These are phyloP conservation scores for Globisporangium splendens DNA, from an alignment of 352 stramenopile species.

Conservation along the genomic window DNA sequence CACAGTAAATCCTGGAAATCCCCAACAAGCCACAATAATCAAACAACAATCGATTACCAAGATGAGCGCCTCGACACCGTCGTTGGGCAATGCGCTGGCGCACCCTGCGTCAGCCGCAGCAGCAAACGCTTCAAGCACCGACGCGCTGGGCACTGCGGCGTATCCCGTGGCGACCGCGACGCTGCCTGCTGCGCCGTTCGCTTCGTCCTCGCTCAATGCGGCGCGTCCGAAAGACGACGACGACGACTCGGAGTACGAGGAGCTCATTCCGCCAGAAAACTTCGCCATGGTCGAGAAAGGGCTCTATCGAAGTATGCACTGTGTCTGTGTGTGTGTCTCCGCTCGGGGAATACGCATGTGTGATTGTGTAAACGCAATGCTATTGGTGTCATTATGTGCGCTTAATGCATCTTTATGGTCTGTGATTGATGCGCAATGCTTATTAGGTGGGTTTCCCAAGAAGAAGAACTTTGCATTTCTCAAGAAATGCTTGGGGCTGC, in stretches of 20 bases:
- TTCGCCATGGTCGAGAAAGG: slow-evolving; percentile 88
- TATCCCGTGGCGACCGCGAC: no score
- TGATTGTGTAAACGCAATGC: no score
- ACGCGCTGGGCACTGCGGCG: no score
- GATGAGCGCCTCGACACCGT: no score
- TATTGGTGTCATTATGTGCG: not conserved
- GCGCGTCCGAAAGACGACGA: slow-evolving; percentile 42
- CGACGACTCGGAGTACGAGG: slow-evolving; percentile 70
- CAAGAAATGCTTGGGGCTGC: slow-evolving; percentile 66
- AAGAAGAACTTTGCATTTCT: slow-evolving; percentile 89
- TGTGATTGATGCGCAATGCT: not conserved
- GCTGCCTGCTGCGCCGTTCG: not conserved
- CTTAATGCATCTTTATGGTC: not conserved
- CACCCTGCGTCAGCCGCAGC: no score
- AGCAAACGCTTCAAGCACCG: no score
- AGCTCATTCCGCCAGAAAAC: slow-evolving; percentile 85
- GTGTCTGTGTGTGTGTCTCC: no score
- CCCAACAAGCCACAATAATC: no score
- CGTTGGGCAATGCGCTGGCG: no score
- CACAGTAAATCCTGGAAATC: no score
- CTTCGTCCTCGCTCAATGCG: slow-evolving; percentile 3
- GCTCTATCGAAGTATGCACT: slow-evolving; percentile 69
- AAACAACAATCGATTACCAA: no score
- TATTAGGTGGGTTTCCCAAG: slow-evolving; percentile 75
- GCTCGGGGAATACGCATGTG: no score